phyloP scores from a whole-genome alignment of 345 rosid genomes.

The Aurinia saxatilis region DNA sequence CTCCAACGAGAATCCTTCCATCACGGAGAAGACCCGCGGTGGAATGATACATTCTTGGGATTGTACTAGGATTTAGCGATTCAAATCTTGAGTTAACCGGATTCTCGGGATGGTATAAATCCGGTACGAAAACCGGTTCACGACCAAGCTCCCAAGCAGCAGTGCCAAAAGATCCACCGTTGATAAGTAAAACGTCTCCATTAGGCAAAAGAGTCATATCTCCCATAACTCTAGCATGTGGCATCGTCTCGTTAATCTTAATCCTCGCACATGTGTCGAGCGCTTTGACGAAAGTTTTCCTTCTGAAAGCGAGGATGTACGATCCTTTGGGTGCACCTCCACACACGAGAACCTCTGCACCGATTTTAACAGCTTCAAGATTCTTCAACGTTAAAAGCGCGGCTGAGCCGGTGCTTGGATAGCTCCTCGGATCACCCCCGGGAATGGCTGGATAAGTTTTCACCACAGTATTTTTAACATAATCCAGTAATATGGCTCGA shows the following conservation, averaged over 20 bases:
- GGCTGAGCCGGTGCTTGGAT: slow-evolving; percentile 81
- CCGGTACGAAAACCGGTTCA: slow-evolving; percentile 54
- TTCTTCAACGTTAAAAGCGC: slow-evolving; percentile 69
- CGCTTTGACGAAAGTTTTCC: slow-evolving; percentile 39
- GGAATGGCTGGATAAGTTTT: slow-evolving; percentile 56
- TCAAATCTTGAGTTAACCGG: slow-evolving; percentile 42
- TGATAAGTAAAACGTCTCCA: slow-evolving; percentile 60
- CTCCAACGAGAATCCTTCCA: slow-evolving; percentile 76
- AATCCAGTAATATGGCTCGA: slow-evolving; percentile 57
- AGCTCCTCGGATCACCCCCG: slow-evolving; percentile 66
- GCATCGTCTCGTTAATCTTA: slow-evolving; percentile 73
- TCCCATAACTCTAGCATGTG: slow-evolving; percentile 65
- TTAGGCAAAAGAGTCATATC: slow-evolving; percentile 78
- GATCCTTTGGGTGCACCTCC: slow-evolving; percentile 83
- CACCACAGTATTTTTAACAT: slow-evolving; percentile 36
- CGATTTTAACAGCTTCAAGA: slow-evolving; percentile 17
- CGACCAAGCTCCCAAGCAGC: slow-evolving; percentile 77
- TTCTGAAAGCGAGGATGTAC: slow-evolving; percentile 19
- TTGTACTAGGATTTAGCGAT: slow-evolving; percentile 36
- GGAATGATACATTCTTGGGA: slow-evolving; percentile 89
- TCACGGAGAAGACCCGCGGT: slow-evolving; percentile 63
- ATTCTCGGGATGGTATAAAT: slow-evolving; percentile 45
- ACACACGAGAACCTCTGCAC: slow-evolving; percentile 61
- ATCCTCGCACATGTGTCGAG: slow-evolving; percentile 68
- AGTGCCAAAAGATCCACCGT: slow-evolving; percentile 55